Percentiles rank a stretch among this genome's conserved stretches.
These are phyloP conservation scores for Mycosarcoma maydis DNA, from an alignment of 1,284 basidiomycete species.

Conservation along the genomic window DNA sequence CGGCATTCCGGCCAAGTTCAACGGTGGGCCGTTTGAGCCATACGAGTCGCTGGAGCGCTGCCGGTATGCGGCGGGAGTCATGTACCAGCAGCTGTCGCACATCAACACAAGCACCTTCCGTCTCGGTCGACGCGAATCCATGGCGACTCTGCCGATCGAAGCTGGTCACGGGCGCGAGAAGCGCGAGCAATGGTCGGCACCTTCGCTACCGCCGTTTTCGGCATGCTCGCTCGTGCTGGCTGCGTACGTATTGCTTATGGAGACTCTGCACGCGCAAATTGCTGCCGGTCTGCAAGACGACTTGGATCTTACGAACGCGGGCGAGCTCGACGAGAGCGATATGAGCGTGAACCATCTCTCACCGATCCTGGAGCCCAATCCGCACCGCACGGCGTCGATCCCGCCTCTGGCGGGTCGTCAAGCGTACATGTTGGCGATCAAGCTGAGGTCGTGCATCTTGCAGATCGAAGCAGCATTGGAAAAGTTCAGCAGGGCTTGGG, in stretches of 20 bases:
- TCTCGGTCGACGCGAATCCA: conserved; percentile 41
- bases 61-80: conserved; percentile 49
- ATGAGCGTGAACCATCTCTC: conserved; percentile 26
- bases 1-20: conserved; percentile 43
- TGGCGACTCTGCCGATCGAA: conserved; percentile 28
- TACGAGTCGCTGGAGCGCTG: conserved; percentile 50
- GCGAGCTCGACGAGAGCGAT: conserved; percentile 13
- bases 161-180: conserved; percentile 21
- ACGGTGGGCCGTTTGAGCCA: conserved; percentile 55
- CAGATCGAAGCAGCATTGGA: conserved; percentile 44
- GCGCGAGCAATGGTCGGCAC: conserved; percentile 46
- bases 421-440: conserved; percentile 33
- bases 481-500: conserved; percentile 45
- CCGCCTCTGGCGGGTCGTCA: conserved; percentile 25
- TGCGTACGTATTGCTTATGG: conserved; percentile 56
- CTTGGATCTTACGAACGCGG: conserved; percentile 25
- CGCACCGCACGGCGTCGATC: conserved; percentile 17
- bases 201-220: conserved; percentile 52
- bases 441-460: conserved; percentile 28
- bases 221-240: conserved; percentile 57
- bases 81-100: conserved; percentile 43
- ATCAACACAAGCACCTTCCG: conserved; percentile 42
- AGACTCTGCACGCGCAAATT: conserved; percentile 54
- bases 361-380: conserved; percentile 36
- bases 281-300: conserved; percentile 33